A percentile compares a stretch with the other conserved stretches of the same genome.
These are phyloP conservation scores for Cladophialophora carrionii DNA, from an alignment of 2,329 filamentous ascomycete species.

Conservation along the genomic window DNA sequence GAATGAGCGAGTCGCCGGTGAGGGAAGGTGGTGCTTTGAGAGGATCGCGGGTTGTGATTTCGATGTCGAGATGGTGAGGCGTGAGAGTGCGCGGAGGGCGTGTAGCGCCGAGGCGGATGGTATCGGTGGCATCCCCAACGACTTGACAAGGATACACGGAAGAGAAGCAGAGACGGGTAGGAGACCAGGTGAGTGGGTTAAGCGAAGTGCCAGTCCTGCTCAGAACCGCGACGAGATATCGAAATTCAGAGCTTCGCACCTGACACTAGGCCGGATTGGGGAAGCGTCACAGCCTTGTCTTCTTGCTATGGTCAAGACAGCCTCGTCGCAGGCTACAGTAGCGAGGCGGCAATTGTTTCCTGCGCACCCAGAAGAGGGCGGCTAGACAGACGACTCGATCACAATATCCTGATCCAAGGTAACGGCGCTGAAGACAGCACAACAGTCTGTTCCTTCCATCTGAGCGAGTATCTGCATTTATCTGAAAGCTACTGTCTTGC, in stretches of 20 bases:
- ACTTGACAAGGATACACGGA: neutral
- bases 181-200: too few species aligned
- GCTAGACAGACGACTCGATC: too few species aligned
- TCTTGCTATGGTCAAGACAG: neutral
- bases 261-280: neutral
- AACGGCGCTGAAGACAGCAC: too few species aligned
- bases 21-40: constrained; percentile 24
- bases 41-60: constrained; percentile 25
- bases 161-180: neutral
- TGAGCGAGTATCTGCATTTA: too few species aligned
- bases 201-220: neutral
- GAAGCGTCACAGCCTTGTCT: neutral
- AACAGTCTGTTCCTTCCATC: too few species aligned
- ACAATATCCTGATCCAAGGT: too few species aligned
- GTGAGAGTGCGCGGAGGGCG: constrained; percentile 44
- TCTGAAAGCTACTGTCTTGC: too few species aligned
- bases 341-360: too few species aligned
- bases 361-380: too few species aligned
- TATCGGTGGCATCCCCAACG: constrained; percentile 39
- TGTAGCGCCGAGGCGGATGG: constrained; percentile 44
- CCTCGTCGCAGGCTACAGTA: neutral
- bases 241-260: neutral
- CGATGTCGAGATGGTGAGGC: constrained; percentile 24
- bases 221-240: neutral
- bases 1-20: constrained; percentile 51